A percentile compares a stretch with the other conserved stretches of the same genome.
These are phyloP conservation scores for Puccinia polysora DNA, from an alignment of 1,284 basidiomycete species.

Conservation along the genomic window DNA sequence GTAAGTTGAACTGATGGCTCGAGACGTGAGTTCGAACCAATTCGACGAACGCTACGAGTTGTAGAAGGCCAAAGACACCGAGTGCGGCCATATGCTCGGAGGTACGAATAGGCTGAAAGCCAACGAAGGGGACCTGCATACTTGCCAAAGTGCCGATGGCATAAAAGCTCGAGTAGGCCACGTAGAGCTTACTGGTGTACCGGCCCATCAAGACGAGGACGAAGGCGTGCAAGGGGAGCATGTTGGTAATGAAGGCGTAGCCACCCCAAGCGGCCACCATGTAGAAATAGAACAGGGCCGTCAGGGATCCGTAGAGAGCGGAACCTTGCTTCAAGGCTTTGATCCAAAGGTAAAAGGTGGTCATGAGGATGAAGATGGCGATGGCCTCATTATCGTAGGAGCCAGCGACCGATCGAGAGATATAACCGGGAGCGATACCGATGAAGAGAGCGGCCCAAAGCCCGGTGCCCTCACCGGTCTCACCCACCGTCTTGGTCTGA, in stretches of 20 bases:
- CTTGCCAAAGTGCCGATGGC: slow-evolving; percentile 91
- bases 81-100: slow-evolving; percentile 99
- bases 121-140: slow-evolving; percentile 99
- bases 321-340: slow-evolving; percentile 91
- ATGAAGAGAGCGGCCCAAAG: slow-evolving; percentile 97
- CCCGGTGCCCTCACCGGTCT: slow-evolving; percentile 69
- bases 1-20: slow-evolving; percentile 82
- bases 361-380: slow-evolving; percentile 99
- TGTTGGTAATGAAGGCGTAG: slow-evolving; percentile 99
- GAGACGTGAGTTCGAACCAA: slow-evolving; percentile 83
- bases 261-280: slow-evolving; percentile 99
- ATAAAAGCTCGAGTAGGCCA: slow-evolving; percentile 96
- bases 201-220: slow-evolving; percentile 95
- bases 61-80: slow-evolving; percentile 92
- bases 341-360: slow-evolving; percentile 97
- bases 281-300: slow-evolving; percentile 98
- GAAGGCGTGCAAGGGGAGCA: slow-evolving; percentile 94
- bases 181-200: slow-evolving; percentile 84
- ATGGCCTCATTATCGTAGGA: slow-evolving; percentile 99
- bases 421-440: slow-evolving; percentile 93
- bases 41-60: slow-evolving; percentile 90
- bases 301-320: slow-evolving; percentile 79
- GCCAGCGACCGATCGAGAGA: slow-evolving; percentile 96
- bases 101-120: slow-evolving; percentile 95
- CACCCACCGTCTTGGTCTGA: slow-evolving; percentile 57